A percentile compares a stretch with the other conserved stretches of the same genome.
phyloP scores from a whole-genome alignment of 495 filamentous ascomycete genomes.

The Penicillium canariense region DNA sequence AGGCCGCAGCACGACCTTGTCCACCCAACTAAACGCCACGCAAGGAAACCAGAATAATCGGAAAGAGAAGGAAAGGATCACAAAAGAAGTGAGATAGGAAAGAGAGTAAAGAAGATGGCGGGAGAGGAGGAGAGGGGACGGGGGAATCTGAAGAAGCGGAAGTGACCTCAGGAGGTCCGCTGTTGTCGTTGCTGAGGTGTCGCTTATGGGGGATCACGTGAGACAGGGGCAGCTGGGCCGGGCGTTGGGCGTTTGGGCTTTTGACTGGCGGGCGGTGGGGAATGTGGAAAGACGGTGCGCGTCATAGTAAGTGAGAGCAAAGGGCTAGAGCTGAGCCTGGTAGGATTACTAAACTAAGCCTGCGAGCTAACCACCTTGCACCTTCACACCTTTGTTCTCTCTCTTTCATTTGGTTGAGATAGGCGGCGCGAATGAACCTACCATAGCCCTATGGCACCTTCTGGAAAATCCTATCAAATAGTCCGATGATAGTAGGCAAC shows the following conservation, averaged over 20 bases:
- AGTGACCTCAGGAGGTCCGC: constrained; percentile 48
- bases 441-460: too few species aligned
- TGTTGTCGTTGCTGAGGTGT: constrained; percentile 49
- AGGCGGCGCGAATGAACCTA: too few species aligned
- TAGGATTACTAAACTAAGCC: too few species aligned
- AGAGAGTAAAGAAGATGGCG: constrained; percentile 20
- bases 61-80: constrained; percentile 7
- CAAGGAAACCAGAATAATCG: constrained; percentile 35
- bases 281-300: background rate
- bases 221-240: constrained; percentile 18
- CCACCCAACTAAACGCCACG: constrained; percentile 48
- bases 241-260: background rate
- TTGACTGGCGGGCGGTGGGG: background rate
- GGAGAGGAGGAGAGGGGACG: constrained; percentile 14
- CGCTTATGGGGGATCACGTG: constrained; percentile 47
- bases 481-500: too few species aligned
- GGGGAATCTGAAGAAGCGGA: constrained; percentile 31
- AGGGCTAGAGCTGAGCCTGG: background rate
- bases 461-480: too few species aligned
- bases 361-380: too few species aligned
- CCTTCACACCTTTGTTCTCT: too few species aligned
- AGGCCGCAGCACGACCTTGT: constrained; percentile 50
- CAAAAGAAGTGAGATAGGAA: background rate
- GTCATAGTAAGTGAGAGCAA: background rate
- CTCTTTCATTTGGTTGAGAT: too few species aligned